phyloP scores from a whole-genome alignment of 306 rosid species.

The Fragaria nilgerrensis region DNA sequence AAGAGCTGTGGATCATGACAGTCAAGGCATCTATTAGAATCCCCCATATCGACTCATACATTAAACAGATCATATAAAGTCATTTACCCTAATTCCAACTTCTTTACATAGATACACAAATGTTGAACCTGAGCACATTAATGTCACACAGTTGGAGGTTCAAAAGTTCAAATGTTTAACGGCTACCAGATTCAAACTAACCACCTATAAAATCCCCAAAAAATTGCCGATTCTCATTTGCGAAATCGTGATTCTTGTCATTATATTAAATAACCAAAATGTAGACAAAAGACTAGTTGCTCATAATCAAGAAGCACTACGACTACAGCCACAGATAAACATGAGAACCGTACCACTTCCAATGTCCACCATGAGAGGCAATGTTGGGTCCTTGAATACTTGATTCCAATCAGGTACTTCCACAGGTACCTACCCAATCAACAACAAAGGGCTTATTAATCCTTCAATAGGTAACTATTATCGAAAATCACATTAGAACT shows the following conservation, averaged over 20 bases:
- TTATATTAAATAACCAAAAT: background rate
- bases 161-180: background rate
- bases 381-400: slow-evolving; percentile 69
- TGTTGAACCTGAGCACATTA: background rate
- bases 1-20: background rate
- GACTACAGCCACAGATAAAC: background rate
- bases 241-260: background rate
- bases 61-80: background rate
- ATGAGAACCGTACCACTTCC: slow-evolving; percentile 66
- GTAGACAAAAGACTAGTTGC: background rate
- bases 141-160: background rate
- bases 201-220: background rate
- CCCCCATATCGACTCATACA: background rate
- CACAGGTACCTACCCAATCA: slow-evolving; percentile 51
- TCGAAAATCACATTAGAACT: background rate
- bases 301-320: background rate
- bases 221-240: background rate
- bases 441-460: background rate
- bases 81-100: background rate
- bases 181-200: background rate
- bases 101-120: background rate
- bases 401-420: slow-evolving; percentile 77
- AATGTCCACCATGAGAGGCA: slow-evolving; percentile 91
- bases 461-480: background rate
- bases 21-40: background rate